Evolutionary conservation across 768 basidiomycete species (phyloP), one percentile per base, ranked within the genome.

Genomic region (Collybiopsis luxurians): DNA sequence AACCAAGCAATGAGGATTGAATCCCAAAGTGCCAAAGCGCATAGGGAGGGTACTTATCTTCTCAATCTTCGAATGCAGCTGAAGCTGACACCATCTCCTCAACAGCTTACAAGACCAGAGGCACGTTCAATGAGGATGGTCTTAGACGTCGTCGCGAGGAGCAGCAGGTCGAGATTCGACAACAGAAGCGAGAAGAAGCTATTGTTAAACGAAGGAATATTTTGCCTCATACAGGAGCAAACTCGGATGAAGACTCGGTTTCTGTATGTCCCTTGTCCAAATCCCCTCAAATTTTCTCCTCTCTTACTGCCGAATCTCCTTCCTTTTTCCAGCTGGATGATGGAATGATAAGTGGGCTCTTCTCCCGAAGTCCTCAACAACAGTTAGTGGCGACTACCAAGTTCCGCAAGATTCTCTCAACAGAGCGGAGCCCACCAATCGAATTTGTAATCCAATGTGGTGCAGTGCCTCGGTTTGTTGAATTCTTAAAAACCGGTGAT

Each of bases 341-440:
- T 55, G 93, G 94, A 66, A 95, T 99, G 95, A 87, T 99, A 60
- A 73, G 80, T 54, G 94, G 88, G 55, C 94, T 99, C 26, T 96
- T 97, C 72, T 93, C 92, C 23, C 87, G 94, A 50, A 89, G 95
- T 71, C 78, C 88, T 28, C 93, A 97, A 58, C 88, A 85, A 64
- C 97, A 99, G 74, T 79, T 96, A 58, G 95, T 98, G 72, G 91
- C 96, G 69, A 98, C 97, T 15, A 98, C 93, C 68, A 96, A 92
- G 75, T 98, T 98, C 81, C 89, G 97, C 66, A 99, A 98, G 76
- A 82, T 99, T 39, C 84, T 99, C 61, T 98, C 95, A 63, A 99
- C 98, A 77, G 97, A 99, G 78, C 96, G 95, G 79, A 99, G 98
- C 71, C 97, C 97, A 47, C 97, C 96, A 19, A 99, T 99, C 70